Evolutionary conservation across 1,284 basidiomycete genomes (phyloP).

Genomic region (Heimioporus retisporus): DNA sequence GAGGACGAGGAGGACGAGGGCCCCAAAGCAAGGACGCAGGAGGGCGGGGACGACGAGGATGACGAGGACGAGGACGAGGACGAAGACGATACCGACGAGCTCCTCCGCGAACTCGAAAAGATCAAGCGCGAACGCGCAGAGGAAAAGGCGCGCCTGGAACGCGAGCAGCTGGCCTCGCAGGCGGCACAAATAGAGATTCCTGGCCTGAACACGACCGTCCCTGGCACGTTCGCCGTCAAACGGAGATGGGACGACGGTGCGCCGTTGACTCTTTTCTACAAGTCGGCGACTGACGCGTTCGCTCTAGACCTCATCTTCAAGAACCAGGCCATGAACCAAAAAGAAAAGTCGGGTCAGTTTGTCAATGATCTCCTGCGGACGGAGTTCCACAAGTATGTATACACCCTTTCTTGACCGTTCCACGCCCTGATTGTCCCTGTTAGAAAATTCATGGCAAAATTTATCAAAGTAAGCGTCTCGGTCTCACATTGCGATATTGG

Average conservation of each 20-base stretch:
- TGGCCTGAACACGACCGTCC: slow-evolving; percentile 77
- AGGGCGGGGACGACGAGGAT: slow-evolving; percentile 44
- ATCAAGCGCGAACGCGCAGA: slow-evolving; percentile 96
- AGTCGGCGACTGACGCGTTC: no score
- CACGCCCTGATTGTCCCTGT: slow-evolving; percentile 11
- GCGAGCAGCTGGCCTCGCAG: slow-evolving; percentile 75
- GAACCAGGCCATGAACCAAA: slow-evolving; percentile 86
- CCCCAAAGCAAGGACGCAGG: slow-evolving; percentile 47
- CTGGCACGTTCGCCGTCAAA: slow-evolving; percentile 91
- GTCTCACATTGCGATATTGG: not conserved
- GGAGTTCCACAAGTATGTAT: slow-evolving; percentile 88
- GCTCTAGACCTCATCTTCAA: slow-evolving; percentile 92
- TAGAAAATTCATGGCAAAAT: slow-evolving; percentile 43
- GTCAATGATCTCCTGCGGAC: slow-evolving; percentile 94
- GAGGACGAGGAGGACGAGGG: slow-evolving; percentile 72
- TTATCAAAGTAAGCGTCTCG: slow-evolving; percentile 32
- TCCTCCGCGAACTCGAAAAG: slow-evolving; percentile 94
- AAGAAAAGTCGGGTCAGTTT: slow-evolving; percentile 82
- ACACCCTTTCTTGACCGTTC: rapidly evolving
- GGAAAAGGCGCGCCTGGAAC: slow-evolving; percentile 88
- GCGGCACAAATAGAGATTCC: slow-evolving; percentile 82
- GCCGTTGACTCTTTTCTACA: slow-evolving; percentile 28
- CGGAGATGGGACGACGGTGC: slow-evolving; percentile 94
- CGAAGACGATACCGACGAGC: slow-evolving; percentile 91
- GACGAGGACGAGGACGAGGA: slow-evolving; percentile 58